Conservation (phyloP, 805 yeast genomes). For the Kodamaea kaohsiungensis region DNA sequence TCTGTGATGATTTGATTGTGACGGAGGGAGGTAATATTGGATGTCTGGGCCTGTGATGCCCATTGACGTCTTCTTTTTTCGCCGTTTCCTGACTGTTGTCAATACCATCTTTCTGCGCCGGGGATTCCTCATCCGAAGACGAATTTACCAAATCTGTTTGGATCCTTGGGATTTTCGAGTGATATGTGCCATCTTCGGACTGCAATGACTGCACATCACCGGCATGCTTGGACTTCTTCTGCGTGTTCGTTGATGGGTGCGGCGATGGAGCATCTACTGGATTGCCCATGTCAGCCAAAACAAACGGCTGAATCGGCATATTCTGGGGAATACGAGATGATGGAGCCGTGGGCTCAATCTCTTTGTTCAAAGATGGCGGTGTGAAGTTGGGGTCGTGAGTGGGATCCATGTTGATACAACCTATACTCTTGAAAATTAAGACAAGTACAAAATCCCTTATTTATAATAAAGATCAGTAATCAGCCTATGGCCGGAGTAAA, state of each 20-base stretch:
- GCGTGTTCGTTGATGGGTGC: constrained; percentile 36
- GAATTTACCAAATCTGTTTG: constrained; percentile 54
- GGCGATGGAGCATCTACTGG: constrained; percentile 75
- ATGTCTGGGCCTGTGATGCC: background rate
- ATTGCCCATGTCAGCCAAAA: constrained; percentile 70
- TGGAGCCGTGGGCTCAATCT: constrained; percentile 65
- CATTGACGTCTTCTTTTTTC: constrained; percentile 9
- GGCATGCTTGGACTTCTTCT: constrained; percentile 7
- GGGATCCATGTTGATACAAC: constrained; percentile 69
- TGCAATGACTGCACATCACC: constrained; percentile 10
- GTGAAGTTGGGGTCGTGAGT: constrained; percentile 86
- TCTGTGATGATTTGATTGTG: constrained; percentile 56
- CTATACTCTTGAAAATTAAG: background rate
- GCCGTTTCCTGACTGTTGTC: no score
- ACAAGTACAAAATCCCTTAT: background rate
- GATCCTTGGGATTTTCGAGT: constrained; percentile 51
- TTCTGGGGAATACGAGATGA: constrained; percentile 68
- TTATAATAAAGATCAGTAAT: background rate
- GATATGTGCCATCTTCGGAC: constrained; percentile 21
- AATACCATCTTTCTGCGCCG: background rate
- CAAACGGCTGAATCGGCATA: constrained; percentile 76
- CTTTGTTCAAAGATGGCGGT: constrained; percentile 73
- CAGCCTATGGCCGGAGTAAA: background rate
- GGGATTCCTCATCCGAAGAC: constrained; percentile 43
- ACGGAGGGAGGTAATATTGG: constrained; percentile 43